Conservation (phyloP, 306 rosid genomes). For the Dicorynia guianensis region DNA sequence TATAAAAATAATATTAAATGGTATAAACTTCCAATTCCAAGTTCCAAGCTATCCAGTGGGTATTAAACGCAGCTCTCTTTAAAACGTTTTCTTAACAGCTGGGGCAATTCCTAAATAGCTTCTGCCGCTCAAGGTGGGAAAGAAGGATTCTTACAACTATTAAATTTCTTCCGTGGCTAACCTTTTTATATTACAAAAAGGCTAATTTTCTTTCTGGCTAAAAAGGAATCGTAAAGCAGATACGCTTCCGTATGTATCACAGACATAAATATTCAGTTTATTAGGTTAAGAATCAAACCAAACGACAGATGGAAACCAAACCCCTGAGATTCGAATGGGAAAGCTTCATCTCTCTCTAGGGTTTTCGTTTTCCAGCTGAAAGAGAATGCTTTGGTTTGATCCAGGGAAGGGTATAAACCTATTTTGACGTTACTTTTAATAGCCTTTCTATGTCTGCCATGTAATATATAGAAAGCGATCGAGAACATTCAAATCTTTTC, state of each 20-base stretch:
- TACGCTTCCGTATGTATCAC: background rate
- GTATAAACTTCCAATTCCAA: no score
- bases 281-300: background rate
- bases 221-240: background rate
- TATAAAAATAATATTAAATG: no score
- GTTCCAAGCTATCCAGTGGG: background rate
- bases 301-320: conserved; percentile 9
- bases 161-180: background rate
- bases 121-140: background rate
- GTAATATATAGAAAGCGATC: background rate
- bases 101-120: background rate
- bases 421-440: conserved; percentile 29
- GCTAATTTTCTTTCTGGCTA: background rate
- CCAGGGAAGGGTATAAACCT: conserved; percentile 30
- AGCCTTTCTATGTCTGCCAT: conserved; percentile 29
- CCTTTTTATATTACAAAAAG: background rate
- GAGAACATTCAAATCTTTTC: background rate
- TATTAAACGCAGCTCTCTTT: background rate
- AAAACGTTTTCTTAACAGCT: background rate
- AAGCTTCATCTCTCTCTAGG: background rate
- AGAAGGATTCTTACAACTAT: background rate
- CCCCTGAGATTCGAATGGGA: background rate
- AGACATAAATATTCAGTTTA: background rate
- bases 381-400: background rate
- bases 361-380: background rate